A percentile compares a stretch with the other conserved stretches of the same genome.
Conservation (phyloP, 108 stramenopile genomes). For the Schizochytrium sp. region DNA sequence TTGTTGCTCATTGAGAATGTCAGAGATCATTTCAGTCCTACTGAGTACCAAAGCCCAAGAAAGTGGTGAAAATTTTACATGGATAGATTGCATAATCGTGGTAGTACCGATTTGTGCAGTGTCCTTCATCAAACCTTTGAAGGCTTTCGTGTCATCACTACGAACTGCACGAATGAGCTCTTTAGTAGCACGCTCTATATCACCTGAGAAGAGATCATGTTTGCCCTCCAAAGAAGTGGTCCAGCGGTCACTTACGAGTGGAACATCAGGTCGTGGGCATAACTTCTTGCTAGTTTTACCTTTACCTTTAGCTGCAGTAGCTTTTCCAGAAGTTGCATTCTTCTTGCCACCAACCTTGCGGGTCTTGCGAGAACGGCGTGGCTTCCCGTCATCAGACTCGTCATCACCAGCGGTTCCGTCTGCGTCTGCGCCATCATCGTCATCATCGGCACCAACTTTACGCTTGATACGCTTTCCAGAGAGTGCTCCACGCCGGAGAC, state of each 20-base stretch:
- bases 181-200: neutral
- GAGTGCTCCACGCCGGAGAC: neutral
- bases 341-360: neutral
- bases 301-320: neutral
- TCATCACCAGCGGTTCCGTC: too few relatives aligned
- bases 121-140: neutral
- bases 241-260: neutral
- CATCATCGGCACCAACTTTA: neutral
- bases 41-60: neutral
- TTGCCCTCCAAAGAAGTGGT: neutral
- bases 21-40: neutral
- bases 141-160: slow-evolving; percentile 3
- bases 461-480: neutral
- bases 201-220: neutral
- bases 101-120: neutral
- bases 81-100: neutral
- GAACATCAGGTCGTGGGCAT: neutral
- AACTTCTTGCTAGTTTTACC: neutral
- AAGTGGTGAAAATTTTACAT: neutral
- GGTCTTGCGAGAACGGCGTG: neutral
- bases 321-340: neutral
- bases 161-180: slow-evolving; percentile 36
- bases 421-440: neutral
- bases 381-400: neutral
- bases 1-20: neutral